Percentiles rank a stretch among this genome's conserved stretches.
Evolutionary conservation across 1,284 basidiomycete genomes (phyloP).

Genomic region (Microbotryum lychnidis-dioicae): DNA sequence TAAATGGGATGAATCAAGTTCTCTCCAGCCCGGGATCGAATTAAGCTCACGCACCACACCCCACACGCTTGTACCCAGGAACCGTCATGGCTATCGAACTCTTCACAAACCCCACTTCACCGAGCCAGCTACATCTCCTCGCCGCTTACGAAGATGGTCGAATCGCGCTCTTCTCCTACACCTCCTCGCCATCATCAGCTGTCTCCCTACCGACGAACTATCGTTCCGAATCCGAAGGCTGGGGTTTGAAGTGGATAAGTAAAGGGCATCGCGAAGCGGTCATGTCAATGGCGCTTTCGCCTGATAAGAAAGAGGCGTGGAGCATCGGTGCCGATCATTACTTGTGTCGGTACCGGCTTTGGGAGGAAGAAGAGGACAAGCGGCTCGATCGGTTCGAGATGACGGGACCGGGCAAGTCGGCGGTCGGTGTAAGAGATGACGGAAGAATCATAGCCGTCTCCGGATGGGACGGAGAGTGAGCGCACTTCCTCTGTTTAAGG

Average conservation of each 20-base stretch:
- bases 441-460: constrained; percentile 29
- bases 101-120: constrained; percentile 1
- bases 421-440: constrained; percentile 19
- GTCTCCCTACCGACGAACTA: not conserved
- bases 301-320: constrained; percentile 16
- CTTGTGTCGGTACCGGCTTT: constrained; percentile 25
- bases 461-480: constrained; percentile 35
- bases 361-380: constrained; percentile 1
- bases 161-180: constrained; percentile 26
- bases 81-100: constrained; percentile 31
- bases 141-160: constrained; percentile 33
- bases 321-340: constrained; percentile 31
- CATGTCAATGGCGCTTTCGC: constrained; percentile 26
- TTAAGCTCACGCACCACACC: not conserved
- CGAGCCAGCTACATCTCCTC: constrained; percentile 17
- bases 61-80: constrained; percentile 11
- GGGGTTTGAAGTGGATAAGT: constrained; percentile 25
- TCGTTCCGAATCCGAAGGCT: constrained; percentile 22
- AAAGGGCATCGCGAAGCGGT: constrained; percentile 32
- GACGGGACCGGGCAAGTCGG: constrained; percentile 19
- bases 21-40: not conserved
- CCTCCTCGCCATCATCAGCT: not conserved
- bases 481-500: not conserved
- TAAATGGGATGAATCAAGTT: not conserved
- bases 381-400: constrained; percentile 11